Percentiles rank a stretch among this genome's conserved stretches.
phyloP scores from a whole-genome alignment of 2,329 filamentous ascomycete species.

The Aspergillus pseudonomiae region DNA sequence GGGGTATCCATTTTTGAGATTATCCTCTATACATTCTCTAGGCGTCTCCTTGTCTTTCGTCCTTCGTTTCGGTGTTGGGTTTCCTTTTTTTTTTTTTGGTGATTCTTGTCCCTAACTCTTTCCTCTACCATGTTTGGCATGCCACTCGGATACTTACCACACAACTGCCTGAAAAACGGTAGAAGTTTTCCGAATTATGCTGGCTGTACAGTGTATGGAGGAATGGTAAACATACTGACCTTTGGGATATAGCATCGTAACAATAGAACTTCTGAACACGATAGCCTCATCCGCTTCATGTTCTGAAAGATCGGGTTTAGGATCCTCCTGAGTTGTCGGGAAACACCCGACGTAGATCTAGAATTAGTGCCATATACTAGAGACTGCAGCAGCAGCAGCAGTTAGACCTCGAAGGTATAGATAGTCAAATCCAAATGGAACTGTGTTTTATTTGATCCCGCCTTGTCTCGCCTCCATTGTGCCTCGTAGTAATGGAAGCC shows the following conservation, averaged over 20 bases:
- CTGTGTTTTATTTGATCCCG: neutral
- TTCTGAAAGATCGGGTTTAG: neutral
- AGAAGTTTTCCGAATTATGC: neutral
- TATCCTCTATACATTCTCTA: neutral
- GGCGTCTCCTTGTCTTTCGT: neutral
- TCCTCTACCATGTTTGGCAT: neutral
- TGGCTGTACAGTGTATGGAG: neutral
- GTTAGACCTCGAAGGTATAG: neutral
- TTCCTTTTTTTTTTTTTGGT: neutral
- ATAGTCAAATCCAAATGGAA: neutral
- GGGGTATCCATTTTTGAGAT: neutral
- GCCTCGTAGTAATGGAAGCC: neutral
- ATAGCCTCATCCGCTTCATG: neutral
- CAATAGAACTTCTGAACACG: neutral
- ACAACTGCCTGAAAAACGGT: neutral
- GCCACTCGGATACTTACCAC: neutral
- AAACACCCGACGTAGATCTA: neutral
- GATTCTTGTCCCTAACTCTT: neutral
- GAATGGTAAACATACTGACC: neutral
- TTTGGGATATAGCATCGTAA: neutral
- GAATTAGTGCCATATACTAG: neutral
- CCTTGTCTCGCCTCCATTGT: neutral
- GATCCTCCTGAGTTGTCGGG: neutral
- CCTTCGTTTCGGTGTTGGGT: neutral
- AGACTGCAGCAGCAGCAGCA: neutral